A percentile compares a stretch with the other conserved stretches of the same genome.
Evolutionary conservation across 768 basidiomycete species (phyloP).

Genomic region (Calocybe cyanea): DNA sequence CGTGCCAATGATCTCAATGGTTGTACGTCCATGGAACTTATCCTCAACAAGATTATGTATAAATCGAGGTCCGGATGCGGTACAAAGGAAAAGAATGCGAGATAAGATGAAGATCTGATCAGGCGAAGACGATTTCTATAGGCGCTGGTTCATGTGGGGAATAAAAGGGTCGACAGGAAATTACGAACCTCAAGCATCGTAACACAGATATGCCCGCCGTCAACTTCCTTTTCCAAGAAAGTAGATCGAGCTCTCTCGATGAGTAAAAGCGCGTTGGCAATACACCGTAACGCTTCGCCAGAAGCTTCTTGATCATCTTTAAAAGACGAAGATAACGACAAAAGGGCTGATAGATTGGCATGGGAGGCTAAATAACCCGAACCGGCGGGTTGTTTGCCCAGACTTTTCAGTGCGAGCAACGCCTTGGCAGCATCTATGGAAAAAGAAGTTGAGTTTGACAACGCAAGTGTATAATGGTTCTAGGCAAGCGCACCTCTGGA

Average conservation of each 20-base stretch:
- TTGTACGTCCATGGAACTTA: slow-evolving; percentile 51
- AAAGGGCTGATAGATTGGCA: slow-evolving; percentile 53
- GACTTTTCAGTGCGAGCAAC: slow-evolving; percentile 66
- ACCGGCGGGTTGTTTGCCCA: slow-evolving; percentile 68
- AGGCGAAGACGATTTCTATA: slow-evolving; percentile 55
- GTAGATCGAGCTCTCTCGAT: slow-evolving; percentile 57
- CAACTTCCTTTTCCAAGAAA: slow-evolving; percentile 54
- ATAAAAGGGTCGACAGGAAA: not conserved
- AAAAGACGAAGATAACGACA: slow-evolving; percentile 47
- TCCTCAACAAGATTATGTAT: slow-evolving; percentile 63
- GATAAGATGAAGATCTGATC: slow-evolving; percentile 73
- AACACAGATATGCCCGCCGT: slow-evolving; percentile 57
- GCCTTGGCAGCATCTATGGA: slow-evolving; percentile 64
- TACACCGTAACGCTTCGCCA: slow-evolving; percentile 67
- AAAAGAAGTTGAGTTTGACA: not conserved
- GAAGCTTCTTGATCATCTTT: slow-evolving; percentile 58
- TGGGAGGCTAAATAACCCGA: slow-evolving; percentile 56
- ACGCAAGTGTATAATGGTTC: not conserved
- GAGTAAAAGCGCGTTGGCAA: slow-evolving; percentile 78
- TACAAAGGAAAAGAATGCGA: slow-evolving; percentile 73
- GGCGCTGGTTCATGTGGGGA: slow-evolving; percentile 10
- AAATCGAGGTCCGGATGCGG: slow-evolving; percentile 48
- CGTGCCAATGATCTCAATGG: slow-evolving; percentile 55
- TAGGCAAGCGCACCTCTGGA: slow-evolving; percentile 47
- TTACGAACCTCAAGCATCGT: slow-evolving; percentile 55